Evolutionary conservation across 1,139 yeast genomes (phyloP).

Genomic region (Yamadazyma spencermartinsiae): DNA sequence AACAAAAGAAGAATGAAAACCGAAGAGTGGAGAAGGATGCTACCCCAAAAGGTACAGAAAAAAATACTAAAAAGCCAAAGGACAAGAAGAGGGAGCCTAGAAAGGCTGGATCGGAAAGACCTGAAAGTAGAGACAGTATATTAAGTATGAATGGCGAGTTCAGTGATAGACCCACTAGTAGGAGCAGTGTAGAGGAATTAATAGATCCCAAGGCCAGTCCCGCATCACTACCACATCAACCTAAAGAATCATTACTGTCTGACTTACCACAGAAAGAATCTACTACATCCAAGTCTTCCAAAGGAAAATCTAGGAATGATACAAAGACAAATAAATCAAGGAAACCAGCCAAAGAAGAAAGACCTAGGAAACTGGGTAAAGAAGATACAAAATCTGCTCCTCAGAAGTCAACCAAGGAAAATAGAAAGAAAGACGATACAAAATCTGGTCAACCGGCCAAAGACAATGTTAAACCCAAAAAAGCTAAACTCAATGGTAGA

Average conservation of each 20-base stretch:
- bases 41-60: conserved; percentile 1
- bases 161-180: not conserved
- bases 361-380: not conserved
- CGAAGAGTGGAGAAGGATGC: conserved; percentile 3
- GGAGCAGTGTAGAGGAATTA: not conserved
- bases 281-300: not conserved
- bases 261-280: not conserved
- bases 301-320: not conserved
- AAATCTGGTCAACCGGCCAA: too few relatives aligned
- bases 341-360: not conserved
- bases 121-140: not conserved
- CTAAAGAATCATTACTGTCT: too few relatives aligned
- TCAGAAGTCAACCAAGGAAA: not conserved
- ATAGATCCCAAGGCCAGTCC: too few relatives aligned
- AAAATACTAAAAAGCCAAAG: not conserved
- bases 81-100: conserved; percentile 2
- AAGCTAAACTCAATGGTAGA: too few relatives aligned
- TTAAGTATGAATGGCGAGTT: conserved; percentile 1
- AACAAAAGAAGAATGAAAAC: conserved; percentile 3
- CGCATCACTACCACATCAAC: too few relatives aligned
- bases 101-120: conserved; percentile 1
- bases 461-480: too few relatives aligned
- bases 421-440: too few relatives aligned
- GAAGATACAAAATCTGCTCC: not conserved
- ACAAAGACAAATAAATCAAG: not conserved